Percentiles rank a stretch among this genome's conserved stretches.
These are phyloP conservation scores for Amanita thiersii DNA, from an alignment of 768 basidiomycete species.

Conservation along the genomic window DNA sequence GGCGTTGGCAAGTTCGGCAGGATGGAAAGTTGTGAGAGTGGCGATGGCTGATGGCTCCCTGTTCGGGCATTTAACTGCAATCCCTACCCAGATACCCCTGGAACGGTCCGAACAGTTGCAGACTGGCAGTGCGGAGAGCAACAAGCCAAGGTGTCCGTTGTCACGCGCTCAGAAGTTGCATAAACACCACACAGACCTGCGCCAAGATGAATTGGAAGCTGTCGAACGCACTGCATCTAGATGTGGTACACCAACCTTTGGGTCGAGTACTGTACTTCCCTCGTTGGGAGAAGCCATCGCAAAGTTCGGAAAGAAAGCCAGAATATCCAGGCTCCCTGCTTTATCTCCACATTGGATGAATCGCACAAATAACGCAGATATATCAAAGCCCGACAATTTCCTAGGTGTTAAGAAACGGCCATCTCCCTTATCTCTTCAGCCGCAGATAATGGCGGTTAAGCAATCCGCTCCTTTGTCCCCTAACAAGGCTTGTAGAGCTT, in stretches of 20 bases:
- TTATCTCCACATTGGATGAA: conserved; percentile 3
- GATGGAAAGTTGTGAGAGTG: conserved; percentile 55
- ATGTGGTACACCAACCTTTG: conserved; percentile 57
- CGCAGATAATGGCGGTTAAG: conserved; percentile 13
- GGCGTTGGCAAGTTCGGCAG: conserved; percentile 42
- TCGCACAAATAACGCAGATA: background rate
- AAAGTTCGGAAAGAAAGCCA: conserved; percentile 23
- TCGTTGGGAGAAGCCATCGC: conserved; percentile 36
- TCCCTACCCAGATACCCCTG: conserved; percentile 46
- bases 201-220: conserved; percentile 22
- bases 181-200: conserved; percentile 7
- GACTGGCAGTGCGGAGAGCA: conserved; percentile 1
- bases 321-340: conserved; percentile 4
- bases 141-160: background rate
- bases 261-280: conserved; percentile 40
- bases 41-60: conserved; percentile 51
- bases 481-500: conserved; percentile 4
- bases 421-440: conserved; percentile 20
- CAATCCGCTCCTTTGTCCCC: conserved; percentile 13
- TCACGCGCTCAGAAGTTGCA: background rate
- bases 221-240: conserved; percentile 40
- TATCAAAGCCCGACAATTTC: background rate
- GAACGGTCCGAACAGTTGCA: conserved; percentile 14
- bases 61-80: conserved; percentile 66
- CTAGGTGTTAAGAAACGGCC: conserved; percentile 19